These are phyloP conservation scores for Claviceps africana DNA, from an alignment of 2,329 filamentous ascomycete genomes.

Conservation along the genomic window DNA sequence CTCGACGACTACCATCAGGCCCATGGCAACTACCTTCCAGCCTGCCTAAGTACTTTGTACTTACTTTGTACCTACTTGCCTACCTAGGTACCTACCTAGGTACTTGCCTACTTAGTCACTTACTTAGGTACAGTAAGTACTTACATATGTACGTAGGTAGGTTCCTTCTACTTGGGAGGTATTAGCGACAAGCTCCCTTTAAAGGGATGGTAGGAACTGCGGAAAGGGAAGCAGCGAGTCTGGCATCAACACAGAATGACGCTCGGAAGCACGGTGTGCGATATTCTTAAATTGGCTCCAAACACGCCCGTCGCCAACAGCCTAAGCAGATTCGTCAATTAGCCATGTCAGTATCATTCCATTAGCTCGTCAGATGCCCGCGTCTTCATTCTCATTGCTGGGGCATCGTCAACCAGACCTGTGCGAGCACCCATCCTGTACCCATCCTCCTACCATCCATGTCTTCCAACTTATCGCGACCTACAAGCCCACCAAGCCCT, in stretches of 20 bases:
- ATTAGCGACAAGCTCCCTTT: no score
- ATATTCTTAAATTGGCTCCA: not conserved
- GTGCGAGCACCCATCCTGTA: not conserved
- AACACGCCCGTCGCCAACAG: not conserved
- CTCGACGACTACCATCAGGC: not conserved
- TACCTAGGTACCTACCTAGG: no score
- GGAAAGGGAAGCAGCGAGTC: not conserved
- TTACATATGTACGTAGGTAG: no score
- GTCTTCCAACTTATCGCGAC: not conserved
- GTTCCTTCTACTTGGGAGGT: no score
- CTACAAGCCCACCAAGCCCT: not conserved
- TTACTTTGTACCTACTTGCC: no score
- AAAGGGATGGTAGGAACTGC: not conserved
- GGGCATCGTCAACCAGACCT: not conserved
- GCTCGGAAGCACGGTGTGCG: not conserved
- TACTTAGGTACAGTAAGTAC: no score
- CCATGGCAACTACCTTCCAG: no score
- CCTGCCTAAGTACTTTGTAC: no score
- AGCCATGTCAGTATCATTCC: not conserved
- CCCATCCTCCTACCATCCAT: not conserved
- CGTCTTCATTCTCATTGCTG: not conserved
- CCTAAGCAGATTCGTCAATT: not conserved
- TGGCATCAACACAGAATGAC: not conserved
- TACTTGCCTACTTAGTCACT: no score
- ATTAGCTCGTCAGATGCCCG: not conserved